These are phyloP conservation scores for Berkeleyomyces basicola DNA, from an alignment of 2,329 filamentous ascomycete species.

Conservation along the genomic window DNA sequence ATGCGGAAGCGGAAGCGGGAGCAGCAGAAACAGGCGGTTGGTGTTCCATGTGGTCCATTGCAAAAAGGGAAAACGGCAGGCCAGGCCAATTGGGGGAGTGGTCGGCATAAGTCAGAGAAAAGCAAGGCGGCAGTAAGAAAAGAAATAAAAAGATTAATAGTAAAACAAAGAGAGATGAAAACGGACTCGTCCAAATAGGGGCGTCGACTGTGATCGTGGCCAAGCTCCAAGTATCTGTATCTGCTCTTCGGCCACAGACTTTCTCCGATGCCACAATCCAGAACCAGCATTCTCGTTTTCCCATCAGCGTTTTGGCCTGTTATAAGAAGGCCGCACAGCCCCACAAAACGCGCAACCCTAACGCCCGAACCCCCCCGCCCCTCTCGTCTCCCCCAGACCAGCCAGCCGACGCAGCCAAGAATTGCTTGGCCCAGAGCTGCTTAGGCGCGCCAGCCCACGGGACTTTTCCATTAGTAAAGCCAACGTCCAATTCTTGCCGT, in stretches of 20 bases:
- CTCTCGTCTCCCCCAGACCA: too few relatives aligned
- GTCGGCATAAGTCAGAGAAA: not conserved
- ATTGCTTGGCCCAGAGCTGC: too few relatives aligned
- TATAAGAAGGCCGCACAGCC: not conserved
- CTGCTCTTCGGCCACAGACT: too few relatives aligned
- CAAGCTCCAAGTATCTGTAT: not conserved
- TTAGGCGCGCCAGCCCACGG: too few relatives aligned
- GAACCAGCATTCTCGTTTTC: too few relatives aligned
- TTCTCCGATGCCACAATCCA: too few relatives aligned
- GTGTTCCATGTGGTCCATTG: not conserved
- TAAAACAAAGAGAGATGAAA: slow-evolving; percentile 12
- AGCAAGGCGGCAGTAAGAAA: slow-evolving; percentile 10
- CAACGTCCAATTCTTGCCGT: too few relatives aligned
- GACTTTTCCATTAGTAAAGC: too few relatives aligned
- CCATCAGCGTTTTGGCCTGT: not conserved
- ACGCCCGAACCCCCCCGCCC: too few relatives aligned
- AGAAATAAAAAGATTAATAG: slow-evolving; percentile 14
- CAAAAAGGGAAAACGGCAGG: not conserved
- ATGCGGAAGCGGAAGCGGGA: too few relatives aligned
- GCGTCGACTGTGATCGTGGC: not conserved
- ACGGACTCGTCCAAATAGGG: slow-evolving; percentile 13
- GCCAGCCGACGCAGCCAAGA: too few relatives aligned
- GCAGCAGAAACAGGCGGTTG: too few relatives aligned
- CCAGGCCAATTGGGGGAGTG: not conserved
- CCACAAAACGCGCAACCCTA: not conserved